Evolutionary conservation across 129 eudicot species (phyloP).

Genomic region (sunflower (Helianthus annuus)): DNA sequence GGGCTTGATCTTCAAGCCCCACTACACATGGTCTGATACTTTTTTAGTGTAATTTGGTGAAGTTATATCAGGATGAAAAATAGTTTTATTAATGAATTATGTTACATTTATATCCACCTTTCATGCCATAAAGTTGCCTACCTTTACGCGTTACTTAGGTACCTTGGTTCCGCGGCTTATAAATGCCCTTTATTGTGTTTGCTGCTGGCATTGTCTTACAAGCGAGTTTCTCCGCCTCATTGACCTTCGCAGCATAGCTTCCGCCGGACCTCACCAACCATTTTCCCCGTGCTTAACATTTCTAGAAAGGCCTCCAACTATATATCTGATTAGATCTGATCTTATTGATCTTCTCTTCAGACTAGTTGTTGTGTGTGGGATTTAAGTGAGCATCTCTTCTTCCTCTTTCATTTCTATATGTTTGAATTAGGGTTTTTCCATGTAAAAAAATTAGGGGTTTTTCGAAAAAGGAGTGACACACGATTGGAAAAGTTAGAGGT

Average conservation of each 20-base stretch:
- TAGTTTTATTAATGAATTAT: neutral
- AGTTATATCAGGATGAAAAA: neutral
- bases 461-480: neutral
- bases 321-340: too few relatives aligned
- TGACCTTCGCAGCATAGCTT: neutral
- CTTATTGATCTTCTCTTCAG: too few relatives aligned
- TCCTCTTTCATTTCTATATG: conserved; percentile 1
- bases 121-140: neutral
- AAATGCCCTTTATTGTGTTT: neutral
- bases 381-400: neutral
- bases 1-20: too few relatives aligned
- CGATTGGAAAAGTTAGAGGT: neutral
- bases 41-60: neutral
- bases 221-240: conserved; percentile 2
- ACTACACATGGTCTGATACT: neutral
- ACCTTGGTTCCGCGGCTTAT: too few relatives aligned
- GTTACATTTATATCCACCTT: neutral
- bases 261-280: conserved; percentile 2
- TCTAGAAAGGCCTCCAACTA: neutral
- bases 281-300: neutral
- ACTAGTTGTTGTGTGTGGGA: too few relatives aligned
- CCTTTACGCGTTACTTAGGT: neutral
- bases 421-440: neutral
- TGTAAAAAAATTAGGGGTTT: neutral
- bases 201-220: neutral